A percentile compares a stretch with the other conserved stretches of the same genome.
Conservation (phyloP, 805 yeast species). For the Lachancea mirantina region DNA sequence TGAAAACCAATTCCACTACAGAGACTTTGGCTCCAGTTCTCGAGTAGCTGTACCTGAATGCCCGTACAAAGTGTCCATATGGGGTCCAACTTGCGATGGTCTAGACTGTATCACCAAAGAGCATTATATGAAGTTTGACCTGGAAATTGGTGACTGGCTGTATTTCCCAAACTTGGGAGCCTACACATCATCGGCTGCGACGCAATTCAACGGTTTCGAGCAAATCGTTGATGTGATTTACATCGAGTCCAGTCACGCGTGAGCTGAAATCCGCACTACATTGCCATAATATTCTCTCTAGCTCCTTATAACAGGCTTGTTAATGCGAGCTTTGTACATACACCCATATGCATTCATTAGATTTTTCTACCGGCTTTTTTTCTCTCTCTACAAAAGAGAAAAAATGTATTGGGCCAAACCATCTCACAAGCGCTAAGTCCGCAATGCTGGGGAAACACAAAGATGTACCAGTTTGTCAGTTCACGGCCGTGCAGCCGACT, state of each 20-base stretch:
- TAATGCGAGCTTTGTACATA: background rate
- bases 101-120: slow-evolving; percentile 68
- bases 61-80: slow-evolving; percentile 52
- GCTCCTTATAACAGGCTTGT: background rate
- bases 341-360: background rate
- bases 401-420: background rate
- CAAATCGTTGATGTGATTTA: slow-evolving; percentile 54
- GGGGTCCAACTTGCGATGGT: slow-evolving; percentile 99
- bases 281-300: background rate
- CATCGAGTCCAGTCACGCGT: slow-evolving; percentile 39
- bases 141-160: slow-evolving; percentile 86
- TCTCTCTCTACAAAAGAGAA: background rate
- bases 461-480: slow-evolving; percentile 13
- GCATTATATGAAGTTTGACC: slow-evolving; percentile 48
- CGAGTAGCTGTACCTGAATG: slow-evolving; percentile 6
- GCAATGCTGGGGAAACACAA: slow-evolving; percentile 4
- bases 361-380: too few species aligned
- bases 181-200: slow-evolving; percentile 87
- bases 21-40: slow-evolving; percentile 27
- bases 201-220: slow-evolving; percentile 84
- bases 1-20: slow-evolving; percentile 39
- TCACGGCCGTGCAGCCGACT: slow-evolving; percentile 29
- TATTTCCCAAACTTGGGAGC: slow-evolving; percentile 83
- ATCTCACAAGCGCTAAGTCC: too few species aligned
- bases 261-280: too few species aligned